These are phyloP conservation scores for Talaromyces thailandensis DNA, from an alignment of 495 filamentous ascomycete genomes.

Conservation along the genomic window DNA sequence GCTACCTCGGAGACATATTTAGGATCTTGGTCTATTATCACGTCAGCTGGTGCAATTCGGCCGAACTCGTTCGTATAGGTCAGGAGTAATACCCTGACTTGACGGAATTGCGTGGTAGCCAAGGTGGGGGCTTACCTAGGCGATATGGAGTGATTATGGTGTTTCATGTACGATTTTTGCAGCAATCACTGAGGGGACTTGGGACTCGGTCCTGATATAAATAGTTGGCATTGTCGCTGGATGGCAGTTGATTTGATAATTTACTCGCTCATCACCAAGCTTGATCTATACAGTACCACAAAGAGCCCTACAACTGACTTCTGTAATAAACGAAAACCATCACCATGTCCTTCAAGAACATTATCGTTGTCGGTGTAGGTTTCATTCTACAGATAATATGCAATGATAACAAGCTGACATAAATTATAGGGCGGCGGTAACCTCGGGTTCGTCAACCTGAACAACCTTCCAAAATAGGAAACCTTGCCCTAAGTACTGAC, in stretches of 20 bases:
- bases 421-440: background rate
- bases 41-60: background rate
- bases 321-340: background rate
- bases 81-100: background rate
- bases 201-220: background rate
- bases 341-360: slow-evolving; percentile 1
- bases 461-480: background rate
- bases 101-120: background rate
- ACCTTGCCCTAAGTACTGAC: background rate
- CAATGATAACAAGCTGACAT: background rate
- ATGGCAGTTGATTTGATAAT: background rate
- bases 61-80: background rate
- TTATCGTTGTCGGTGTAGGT: slow-evolving; percentile 1
- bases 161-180: background rate
- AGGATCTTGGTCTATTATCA: background rate
- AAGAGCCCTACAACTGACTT: background rate
- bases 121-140: background rate
- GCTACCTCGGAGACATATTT: background rate
- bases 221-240: background rate
- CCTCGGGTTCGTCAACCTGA: background rate
- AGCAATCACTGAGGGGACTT: background rate
- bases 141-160: background rate
- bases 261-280: background rate
- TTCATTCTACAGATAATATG: background rate
- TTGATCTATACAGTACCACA: background rate